These are phyloP conservation scores for Pleurotus cornucopiae DNA, from an alignment of 768 basidiomycete genomes.

Conservation along the genomic window DNA sequence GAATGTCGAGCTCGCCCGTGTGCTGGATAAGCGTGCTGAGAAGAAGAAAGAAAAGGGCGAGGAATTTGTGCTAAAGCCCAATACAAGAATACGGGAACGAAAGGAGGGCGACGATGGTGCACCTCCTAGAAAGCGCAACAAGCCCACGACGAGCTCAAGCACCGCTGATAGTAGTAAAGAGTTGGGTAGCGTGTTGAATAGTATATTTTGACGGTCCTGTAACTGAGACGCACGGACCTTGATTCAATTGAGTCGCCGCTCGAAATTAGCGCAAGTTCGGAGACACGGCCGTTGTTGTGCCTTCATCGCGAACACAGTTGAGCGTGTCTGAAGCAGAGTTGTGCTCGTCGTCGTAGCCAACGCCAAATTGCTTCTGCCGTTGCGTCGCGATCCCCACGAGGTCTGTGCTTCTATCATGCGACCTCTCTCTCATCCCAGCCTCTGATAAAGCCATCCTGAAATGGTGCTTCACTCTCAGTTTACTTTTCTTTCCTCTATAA, in stretches of 20 bases:
- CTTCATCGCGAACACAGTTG: conserved; percentile 63
- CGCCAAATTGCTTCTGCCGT: conserved; percentile 27
- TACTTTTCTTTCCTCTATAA: conserved; percentile 40
- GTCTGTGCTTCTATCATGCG: conserved; percentile 91
- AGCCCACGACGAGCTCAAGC: neutral
- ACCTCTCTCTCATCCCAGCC: conserved; percentile 71
- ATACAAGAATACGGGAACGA: conserved; percentile 29
- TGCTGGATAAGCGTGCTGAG: conserved; percentile 76
- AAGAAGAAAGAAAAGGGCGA: conserved; percentile 58
- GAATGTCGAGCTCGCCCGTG: conserved; percentile 90
- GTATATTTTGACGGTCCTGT: conserved; percentile 39
- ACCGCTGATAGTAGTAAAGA: neutral
- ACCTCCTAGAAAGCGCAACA: conserved; percentile 1
- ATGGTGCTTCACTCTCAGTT: conserved; percentile 53
- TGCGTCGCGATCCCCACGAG: conserved; percentile 69
- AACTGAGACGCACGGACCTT: conserved; percentile 27
- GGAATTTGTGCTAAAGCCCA: conserved; percentile 37
- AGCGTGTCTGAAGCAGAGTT: conserved; percentile 38
- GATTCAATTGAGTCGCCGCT: conserved; percentile 34
- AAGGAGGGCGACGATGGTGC: conserved; percentile 12
- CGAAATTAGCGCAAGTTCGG: conserved; percentile 24
- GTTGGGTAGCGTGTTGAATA: conserved; percentile 42
- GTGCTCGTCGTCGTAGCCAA: conserved; percentile 38
- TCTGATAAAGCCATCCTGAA: conserved; percentile 62
- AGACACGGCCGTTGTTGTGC: conserved; percentile 16